Evolutionary conservation across 352 stramenopile species (phyloP), one percentile per base, ranked within the genome.

Genomic region (Phytophthora hibernalis): DNA sequence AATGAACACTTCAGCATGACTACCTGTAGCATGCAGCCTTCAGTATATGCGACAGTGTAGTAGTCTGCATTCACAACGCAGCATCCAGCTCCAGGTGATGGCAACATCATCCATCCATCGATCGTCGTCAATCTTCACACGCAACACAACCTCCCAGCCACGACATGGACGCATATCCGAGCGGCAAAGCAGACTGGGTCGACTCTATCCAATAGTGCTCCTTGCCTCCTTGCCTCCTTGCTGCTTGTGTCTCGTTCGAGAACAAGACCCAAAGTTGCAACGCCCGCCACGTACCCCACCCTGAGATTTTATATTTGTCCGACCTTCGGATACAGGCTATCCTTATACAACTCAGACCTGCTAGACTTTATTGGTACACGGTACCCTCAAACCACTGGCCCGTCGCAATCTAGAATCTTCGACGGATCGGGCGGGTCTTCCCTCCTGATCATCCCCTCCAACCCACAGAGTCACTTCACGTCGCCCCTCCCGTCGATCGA

Each of bases 391-490:
- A 52, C 4, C 20, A 12, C 30, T 54, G 33, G 13, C 48, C 53
- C 35, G 56, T 70, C 49, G 51, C 76, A 85, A 85, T 90, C 82
- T 90, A 89, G 82, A 91, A 91, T 64, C 65, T 91, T 91, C 82
- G 54, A 89, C 70, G 37, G n/a, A n/a, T 20, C 26, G 30, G 63
- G 51, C 30, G 62, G 10, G 51, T 65, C 50, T 22, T 64, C 63
- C 55, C 64, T 76, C 52, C 31, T 22, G 12, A 20, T 15, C 2
- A 21, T 16, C 15, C 1, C 0, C 1, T 12, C 0, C 1, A 0
- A 0, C 2, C 9, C 5, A 35, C 11, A 16, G 24, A 61, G 57
- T 50, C 0, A 1, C 12, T 54, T 2, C 4, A 74, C 48, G 65
- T 84, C 76, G 67, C 66, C 76, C 42, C 51, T 16, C 78, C 65